These are phyloP conservation scores for Seiridium cupressi DNA, from an alignment of 2,329 filamentous ascomycete genomes.

Conservation along the genomic window DNA sequence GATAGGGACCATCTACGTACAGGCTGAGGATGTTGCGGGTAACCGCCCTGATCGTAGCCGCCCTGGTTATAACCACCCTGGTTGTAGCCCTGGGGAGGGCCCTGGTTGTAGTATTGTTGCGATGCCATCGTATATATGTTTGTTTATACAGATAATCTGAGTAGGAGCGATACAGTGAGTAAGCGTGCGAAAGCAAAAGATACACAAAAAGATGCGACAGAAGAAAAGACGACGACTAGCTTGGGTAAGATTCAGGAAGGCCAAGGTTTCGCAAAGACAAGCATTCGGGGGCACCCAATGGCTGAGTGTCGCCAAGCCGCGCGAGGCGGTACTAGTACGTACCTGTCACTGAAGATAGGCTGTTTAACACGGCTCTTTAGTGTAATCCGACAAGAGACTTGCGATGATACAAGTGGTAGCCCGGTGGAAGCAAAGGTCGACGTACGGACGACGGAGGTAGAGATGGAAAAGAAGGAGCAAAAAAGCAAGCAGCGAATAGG, in stretches of 20 bases:
- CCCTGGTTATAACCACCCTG: no score
- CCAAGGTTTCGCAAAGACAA: neutral
- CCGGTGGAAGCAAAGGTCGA: no score
- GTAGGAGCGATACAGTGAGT: constrained; percentile 5
- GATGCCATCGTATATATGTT: constrained; percentile 23
- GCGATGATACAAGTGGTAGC: no score
- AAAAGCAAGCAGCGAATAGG: neutral
- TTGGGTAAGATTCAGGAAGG: neutral
- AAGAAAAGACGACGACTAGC: neutral
- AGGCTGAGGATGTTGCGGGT: constrained; percentile 42
- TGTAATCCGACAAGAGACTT: no score
- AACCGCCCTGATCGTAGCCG: constrained; percentile 15
- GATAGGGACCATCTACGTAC: constrained; percentile 27
- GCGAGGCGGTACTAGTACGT: neutral
- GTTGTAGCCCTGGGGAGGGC: constrained; percentile 23
- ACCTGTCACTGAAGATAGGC: neutral
- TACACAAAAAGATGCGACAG: neutral
- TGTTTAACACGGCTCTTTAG: neutral
- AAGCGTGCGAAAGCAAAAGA: constrained; percentile 5
- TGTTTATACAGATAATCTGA: neutral
- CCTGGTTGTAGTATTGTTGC: constrained; percentile 29
- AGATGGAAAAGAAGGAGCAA: neutral
- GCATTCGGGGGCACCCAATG: neutral
- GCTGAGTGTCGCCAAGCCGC: neutral
- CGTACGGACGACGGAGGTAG: neutral